Conservation (phyloP, 2,329 filamentous ascomycete genomes). For the Penicillium sp. region DNA sequence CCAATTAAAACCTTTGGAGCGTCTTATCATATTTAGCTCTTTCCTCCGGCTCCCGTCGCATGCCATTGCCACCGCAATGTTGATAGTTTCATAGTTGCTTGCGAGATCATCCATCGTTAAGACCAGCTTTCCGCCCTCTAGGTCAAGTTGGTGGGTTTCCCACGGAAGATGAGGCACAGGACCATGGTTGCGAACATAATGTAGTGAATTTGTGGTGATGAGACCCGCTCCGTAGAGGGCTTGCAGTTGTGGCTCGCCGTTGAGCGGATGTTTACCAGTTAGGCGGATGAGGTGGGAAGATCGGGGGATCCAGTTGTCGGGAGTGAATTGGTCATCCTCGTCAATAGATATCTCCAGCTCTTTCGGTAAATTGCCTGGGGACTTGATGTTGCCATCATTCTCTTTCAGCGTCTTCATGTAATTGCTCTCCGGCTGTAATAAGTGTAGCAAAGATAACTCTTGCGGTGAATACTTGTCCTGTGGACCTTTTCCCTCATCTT, state of each 20-base stretch:
- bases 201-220: constrained; percentile 62
- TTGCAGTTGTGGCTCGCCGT: constrained; percentile 59
- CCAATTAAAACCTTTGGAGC: not conserved
- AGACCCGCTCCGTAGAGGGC: constrained; percentile 51
- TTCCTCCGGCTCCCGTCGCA: not conserved
- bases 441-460: too few relatives aligned
- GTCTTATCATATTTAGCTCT: not conserved
- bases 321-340: not conserved
- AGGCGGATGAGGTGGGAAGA: not conserved
- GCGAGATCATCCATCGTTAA: constrained; percentile 47
- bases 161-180: constrained; percentile 57
- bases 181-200: constrained; percentile 71
- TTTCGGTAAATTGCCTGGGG: too few relatives aligned
- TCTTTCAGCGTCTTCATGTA: too few relatives aligned
- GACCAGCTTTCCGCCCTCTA: constrained; percentile 47
- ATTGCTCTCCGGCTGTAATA: too few relatives aligned
- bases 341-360: not conserved
- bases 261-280: constrained; percentile 50
- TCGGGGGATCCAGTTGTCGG: not conserved
- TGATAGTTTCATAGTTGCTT: not conserved
- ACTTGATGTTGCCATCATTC: too few relatives aligned
- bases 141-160: constrained; percentile 49
- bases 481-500: too few relatives aligned
- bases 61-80: not conserved
- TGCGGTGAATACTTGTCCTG: too few relatives aligned